These are phyloP conservation scores for Yamadazyma taylorii DNA, from an alignment of 1,139 yeast species.

Conservation along the genomic window DNA sequence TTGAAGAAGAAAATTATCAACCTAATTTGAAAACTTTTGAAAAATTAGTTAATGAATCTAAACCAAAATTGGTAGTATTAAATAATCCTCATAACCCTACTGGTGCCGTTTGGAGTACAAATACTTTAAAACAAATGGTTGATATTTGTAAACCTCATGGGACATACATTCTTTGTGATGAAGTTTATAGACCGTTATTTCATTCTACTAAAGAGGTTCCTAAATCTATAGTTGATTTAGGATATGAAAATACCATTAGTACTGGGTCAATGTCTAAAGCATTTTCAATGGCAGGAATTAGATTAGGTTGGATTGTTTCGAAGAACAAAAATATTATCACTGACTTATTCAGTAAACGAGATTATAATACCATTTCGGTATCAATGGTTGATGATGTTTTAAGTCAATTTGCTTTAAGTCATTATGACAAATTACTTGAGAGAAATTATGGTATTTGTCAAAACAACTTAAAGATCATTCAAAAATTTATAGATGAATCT, in stretches of 20 bases:
- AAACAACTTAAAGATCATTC: conserved; percentile 35
- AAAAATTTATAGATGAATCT: conserved; percentile 30
- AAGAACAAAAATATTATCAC: conserved; percentile 28
- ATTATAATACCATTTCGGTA: conserved; percentile 54
- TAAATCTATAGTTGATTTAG: conserved; percentile 42
- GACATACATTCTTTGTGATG: conserved; percentile 49
- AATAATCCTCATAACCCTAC: conserved; percentile 61
- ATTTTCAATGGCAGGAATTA: conserved; percentile 53
- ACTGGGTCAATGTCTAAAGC: conserved; percentile 59
- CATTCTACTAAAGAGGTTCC: conserved; percentile 28
- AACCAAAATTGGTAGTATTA: conserved; percentile 48
- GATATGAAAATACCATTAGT: conserved; percentile 45
- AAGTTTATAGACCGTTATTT: conserved; percentile 56
- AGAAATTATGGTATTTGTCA: conserved; percentile 40
- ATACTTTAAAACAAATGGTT: conserved; percentile 34
- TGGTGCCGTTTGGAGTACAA: conserved; percentile 46
- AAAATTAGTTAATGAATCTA: conserved; percentile 25
- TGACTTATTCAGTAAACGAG: conserved; percentile 43
- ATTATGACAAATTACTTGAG: conserved; percentile 32
- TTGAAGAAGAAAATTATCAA: conserved; percentile 31
- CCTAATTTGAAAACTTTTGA: conserved; percentile 37
- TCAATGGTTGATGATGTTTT: conserved; percentile 50
- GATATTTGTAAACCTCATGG: conserved; percentile 35
- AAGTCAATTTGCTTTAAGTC: conserved; percentile 43
- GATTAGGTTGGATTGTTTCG: conserved; percentile 55